Base-by-base conservation (phyloP, 2,329 filamentous ascomycete genomes). In the Colletotrichum sp. region DNA sequence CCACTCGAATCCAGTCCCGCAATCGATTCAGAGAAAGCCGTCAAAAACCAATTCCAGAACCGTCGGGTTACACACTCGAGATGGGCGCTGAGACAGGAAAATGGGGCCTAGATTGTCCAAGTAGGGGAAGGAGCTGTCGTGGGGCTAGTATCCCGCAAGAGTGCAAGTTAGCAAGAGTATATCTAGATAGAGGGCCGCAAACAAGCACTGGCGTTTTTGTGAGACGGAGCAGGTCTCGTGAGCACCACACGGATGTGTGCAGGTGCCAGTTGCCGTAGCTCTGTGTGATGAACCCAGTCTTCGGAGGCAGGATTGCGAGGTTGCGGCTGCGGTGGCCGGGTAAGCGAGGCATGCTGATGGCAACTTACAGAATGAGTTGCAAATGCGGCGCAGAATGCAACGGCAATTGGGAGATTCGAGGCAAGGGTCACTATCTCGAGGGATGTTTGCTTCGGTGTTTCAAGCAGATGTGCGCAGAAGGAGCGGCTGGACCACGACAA, bases 401-500 rank as follows among this genome's bases (percentile, higher is more conserved):
- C 73, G 39, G 70, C 27, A 68, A 61, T 73, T 66, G 32, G 18
- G 52, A 36, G 60, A 25, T 48, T 76, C 74, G 74, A 76, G 74
- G 66, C 36, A 62, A 43, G 66, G 39, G 27, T 55, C 36, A 66
- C 28, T 32, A 9, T 61, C 56, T 39, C 71, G 66, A 70, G 74
- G 70, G 71, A 70, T 66, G 66, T 75, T 74, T 76, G 74, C 62
- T 55, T 56, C 27, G 55, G 22, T 75, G 74, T 62, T 62, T 56
- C 27, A 61, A 28, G 61, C 16, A 56, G 58, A 52, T 15, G 66
- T 39, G 71, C 28, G 71, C 28, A 36, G 66, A 76, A 76, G 71
- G 74, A 76, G 60, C 66, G 71, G 66, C 71, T 76, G 71, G 71
- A 76, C 74, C 71, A 76, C 65, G 39, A 75, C 22, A 67, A 76